Conservation (phyloP, 2,329 filamentous ascomycete genomes). For the Pyrenophora tritici-repentis region DNA sequence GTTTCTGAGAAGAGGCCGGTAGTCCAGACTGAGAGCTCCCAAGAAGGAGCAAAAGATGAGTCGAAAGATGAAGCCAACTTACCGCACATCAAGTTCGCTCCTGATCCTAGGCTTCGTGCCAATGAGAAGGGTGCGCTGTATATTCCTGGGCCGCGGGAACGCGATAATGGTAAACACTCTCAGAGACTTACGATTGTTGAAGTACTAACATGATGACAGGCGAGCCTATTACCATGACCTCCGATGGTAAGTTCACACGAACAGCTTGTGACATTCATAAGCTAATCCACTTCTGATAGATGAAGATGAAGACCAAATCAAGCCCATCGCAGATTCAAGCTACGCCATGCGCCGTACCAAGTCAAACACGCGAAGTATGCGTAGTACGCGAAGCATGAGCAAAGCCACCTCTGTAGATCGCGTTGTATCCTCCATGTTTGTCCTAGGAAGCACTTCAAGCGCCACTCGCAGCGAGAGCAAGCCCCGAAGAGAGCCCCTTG, state of each 20-base stretch:
- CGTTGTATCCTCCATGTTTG: conserved; percentile 50
- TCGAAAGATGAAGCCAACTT: neutral
- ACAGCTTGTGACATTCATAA: neutral
- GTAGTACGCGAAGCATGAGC: conserved; percentile 25
- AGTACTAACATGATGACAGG: neutral
- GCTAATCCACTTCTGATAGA: neutral
- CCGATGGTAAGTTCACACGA: neutral
- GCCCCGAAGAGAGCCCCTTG: conserved; percentile 51
- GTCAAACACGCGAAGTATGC: conserved; percentile 24
- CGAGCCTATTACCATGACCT: neutral
- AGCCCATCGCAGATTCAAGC: conserved; percentile 2
- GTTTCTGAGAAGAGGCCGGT: conserved; percentile 3
- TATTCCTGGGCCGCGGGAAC: conserved; percentile 10
- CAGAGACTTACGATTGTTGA: neutral
- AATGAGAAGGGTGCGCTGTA: conserved; percentile 6
- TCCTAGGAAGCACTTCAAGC: conserved; percentile 67
- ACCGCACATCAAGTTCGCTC: conserved; percentile 12
- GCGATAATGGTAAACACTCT: conserved; percentile 5
- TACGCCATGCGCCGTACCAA: conserved; percentile 9
- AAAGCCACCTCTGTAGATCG: conserved; percentile 48
- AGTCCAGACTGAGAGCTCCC: neutral
- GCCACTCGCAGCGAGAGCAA: conserved; percentile 14
- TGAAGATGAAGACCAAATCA: conserved; percentile 16
- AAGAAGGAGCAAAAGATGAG: neutral
- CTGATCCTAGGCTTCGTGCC: neutral